Conservation (phyloP, 2,329 filamentous ascomycete genomes). For the Colletotrichum plurivorum region DNA sequence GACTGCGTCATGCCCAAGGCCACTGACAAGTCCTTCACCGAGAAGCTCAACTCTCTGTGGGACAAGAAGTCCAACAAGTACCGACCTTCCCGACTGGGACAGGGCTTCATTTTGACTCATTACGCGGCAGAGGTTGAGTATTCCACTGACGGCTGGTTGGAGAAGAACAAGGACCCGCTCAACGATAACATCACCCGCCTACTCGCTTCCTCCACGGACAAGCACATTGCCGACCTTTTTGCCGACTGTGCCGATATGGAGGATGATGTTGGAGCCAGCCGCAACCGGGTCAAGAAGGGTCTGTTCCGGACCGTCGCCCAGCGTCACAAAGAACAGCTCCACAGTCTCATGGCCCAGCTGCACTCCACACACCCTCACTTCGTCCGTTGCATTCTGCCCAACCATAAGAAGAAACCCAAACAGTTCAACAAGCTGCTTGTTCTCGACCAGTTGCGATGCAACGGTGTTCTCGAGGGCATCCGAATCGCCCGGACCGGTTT, state of each 20-base stretch:
- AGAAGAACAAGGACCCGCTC: constrained; percentile 98
- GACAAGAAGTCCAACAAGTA: constrained; percentile 97
- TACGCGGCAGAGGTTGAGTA: constrained; percentile 99
- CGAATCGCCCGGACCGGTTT: constrained; percentile 97
- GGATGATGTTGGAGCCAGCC: constrained; percentile 76
- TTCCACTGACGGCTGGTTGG: constrained; percentile 92
- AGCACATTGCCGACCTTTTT: constrained; percentile 88
- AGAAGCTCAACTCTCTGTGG: constrained; percentile 97
- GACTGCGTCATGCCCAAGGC: constrained; percentile 99
- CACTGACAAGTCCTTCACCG: constrained; percentile 95
- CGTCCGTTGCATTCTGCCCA: constrained; percentile 96
- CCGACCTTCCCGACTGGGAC: constrained; percentile 85
- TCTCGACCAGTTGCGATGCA: constrained; percentile 96
- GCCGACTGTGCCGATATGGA: constrained; percentile 87
- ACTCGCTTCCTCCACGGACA: constrained; percentile 84
- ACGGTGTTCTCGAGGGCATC: constrained; percentile 99
- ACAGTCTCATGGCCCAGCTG: constrained; percentile 93
- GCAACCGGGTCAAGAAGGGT: constrained; percentile 94
- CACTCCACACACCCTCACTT: constrained; percentile 98
- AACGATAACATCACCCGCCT: constrained; percentile 97
- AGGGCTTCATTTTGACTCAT: constrained; percentile 96
- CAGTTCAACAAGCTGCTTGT: constrained; percentile 93
- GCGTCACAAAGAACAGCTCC: constrained; percentile 97
- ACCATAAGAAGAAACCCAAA: constrained; percentile 97
- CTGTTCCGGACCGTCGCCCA: constrained; percentile 97